Conservation (phyloP, 2,329 filamentous ascomycete genomes). For the Aspergillus cejpii region DNA sequence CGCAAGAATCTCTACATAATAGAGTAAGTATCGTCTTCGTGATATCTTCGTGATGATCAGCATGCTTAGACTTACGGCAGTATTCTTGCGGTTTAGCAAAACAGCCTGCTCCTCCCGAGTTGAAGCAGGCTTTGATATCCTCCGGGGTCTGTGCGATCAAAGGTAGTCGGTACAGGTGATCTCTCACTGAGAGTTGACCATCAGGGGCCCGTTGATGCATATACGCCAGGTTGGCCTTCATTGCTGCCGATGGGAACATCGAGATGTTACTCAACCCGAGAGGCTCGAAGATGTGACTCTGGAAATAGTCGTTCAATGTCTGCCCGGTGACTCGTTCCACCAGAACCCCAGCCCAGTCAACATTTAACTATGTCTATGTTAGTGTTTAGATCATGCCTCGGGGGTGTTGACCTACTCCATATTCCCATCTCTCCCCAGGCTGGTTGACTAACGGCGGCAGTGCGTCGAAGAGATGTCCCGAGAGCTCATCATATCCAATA, state of each 20-base stretch:
- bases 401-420: constrained; percentile 40
- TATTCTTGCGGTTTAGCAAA: constrained; percentile 58
- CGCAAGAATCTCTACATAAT: constrained; percentile 50
- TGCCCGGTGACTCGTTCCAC: constrained; percentile 44
- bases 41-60: not conserved
- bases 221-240: constrained; percentile 50
- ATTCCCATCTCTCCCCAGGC: constrained; percentile 57
- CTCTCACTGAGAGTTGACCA: constrained; percentile 37
- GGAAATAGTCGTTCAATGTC: constrained; percentile 46
- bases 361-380: constrained; percentile 38
- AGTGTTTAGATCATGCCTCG: no score
- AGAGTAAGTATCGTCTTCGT: not conserved
- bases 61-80: constrained; percentile 40
- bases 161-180: constrained; percentile 48
- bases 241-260: constrained; percentile 52
- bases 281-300: constrained; percentile 45
- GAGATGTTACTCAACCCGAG: constrained; percentile 46
- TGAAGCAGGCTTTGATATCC: constrained; percentile 45
- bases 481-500: constrained; percentile 53
- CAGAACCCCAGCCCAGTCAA: constrained; percentile 51
- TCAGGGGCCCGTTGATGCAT: constrained; percentile 51
- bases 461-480: constrained; percentile 48
- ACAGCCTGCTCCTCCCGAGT: constrained; percentile 57
- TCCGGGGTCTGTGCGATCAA: constrained; percentile 42
- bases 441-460: constrained; percentile 54